These are phyloP conservation scores for Colletotrichum paranaense DNA, from an alignment of 2,329 filamentous ascomycete genomes.

Conservation along the genomic window DNA sequence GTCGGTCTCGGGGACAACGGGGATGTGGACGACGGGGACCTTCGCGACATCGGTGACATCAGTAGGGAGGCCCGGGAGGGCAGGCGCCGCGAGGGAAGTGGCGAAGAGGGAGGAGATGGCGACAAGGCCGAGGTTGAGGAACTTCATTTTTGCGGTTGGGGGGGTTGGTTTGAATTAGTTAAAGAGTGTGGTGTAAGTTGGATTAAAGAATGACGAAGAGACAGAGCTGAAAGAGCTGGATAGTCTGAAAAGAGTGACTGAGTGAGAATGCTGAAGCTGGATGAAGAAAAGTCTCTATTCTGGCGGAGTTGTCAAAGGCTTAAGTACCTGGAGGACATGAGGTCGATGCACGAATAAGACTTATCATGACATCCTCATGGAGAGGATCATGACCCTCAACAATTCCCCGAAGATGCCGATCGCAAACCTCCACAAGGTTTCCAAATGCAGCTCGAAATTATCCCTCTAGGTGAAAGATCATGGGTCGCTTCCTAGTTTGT, in stretches of 20 bases:
- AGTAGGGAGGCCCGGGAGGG: neutral
- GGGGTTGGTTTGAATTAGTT: neutral
- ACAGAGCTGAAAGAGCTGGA: neutral
- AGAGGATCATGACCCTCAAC: neutral
- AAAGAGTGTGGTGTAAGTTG: constrained; percentile 22
- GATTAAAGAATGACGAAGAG: constrained; percentile 10
- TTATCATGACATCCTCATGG: neutral
- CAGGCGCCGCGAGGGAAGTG: constrained; percentile 18
- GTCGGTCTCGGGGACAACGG: neutral
- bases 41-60: neutral
- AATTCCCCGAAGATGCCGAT: constrained; percentile 6
- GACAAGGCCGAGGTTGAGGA: constrained; percentile 24
- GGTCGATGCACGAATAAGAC: neutral
- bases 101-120: constrained; percentile 27
- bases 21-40: neutral
- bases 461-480: neutral
- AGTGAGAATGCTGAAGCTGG: constrained; percentile 29
- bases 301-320: neutral
- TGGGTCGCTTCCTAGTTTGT: neutral
- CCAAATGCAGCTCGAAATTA: constrained; percentile 7
- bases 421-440: neutral
- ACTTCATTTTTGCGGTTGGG: constrained; percentile 24
- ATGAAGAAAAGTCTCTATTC: neutral
- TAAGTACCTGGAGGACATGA: constrained; percentile 12
- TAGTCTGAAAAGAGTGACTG: constrained; percentile 25